Base-by-base conservation (phyloP, 2,329 filamentous ascomycete species). In the Colletotrichum spaethianum region DNA sequence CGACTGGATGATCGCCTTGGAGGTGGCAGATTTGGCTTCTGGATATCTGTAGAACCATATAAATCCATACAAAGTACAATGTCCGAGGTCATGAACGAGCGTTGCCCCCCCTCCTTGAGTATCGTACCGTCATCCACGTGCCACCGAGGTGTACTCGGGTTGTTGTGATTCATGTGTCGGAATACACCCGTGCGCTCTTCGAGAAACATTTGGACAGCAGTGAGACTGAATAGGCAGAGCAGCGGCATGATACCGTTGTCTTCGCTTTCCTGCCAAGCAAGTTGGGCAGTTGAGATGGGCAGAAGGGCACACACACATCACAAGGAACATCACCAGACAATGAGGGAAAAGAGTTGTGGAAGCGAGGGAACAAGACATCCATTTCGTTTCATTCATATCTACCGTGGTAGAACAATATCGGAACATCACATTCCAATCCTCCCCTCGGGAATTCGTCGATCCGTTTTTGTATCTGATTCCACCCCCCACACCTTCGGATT, bases 311-410 rank as follows among this genome's bases (percentile, higher is more conserved):
- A 42, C 38, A 18, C 4, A 56, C 18, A 4, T 18, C n/a, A 31
- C 28, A 33, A 12, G 9, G 26, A 16, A 38, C 18, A n/a, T 26
- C 38, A 55, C 36, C 3, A 26, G 16, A 40, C 11, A 26, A 16
- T 4, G 6, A 7, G 42, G 14, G 26, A 4, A n/a, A 23, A 6
- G 5, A 3, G 8, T 61, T 38, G 18, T 63, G 56, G 60, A 70
- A 60, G 66, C 60, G 53, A 64, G 53, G 46, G 38, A 72, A 23
- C 53, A 55, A 61, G 53, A 69, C 63, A 73, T 73, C 72, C 72
- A 70, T 74, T 72, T 73, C 70, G 62, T 74, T 66, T 73, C 72
- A 70, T 66, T 74, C 70, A 65, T 74, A 56, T 73, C 72, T 73
- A 73, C 66, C 65, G 4, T 46, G 20, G 72, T 68, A 70, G 67